Base-by-base conservation (phyloP, 768 basidiomycete genomes). In the Nidularia sp. region DNA sequence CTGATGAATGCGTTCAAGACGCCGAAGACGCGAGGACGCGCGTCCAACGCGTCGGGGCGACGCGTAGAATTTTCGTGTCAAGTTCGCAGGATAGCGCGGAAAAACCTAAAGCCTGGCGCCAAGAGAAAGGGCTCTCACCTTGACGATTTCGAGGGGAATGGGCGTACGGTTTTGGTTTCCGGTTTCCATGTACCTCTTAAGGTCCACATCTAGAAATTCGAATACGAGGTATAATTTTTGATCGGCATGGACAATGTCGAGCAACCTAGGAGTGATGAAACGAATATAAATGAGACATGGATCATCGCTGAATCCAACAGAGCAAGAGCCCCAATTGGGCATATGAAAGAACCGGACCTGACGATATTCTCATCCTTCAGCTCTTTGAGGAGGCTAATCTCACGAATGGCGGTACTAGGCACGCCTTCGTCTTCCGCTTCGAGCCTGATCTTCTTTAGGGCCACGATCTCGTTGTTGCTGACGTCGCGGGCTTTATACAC, bases 351-450 rank as follows among this genome's bases (percentile, higher is more conserved):
- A 25, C 68, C 77, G 60, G 65, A 90, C 97, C 85, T 83, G 65
- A 99, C 97, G 63, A 98, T 92, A 66, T 98, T 92, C 34, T 93
- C 91, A 66, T 98, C 90, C 67, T 90, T 92, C 61, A 99, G 80
- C 66, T 99, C 97, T 70, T 98, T 99, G 60, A 99, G 72, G 55
- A 99, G 71, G 72, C 91, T 93, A 70, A 99, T 99, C 76, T 99
- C 97, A 48, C 97, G 84, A 63, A 99, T 99, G 51, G 96, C 95
- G 3, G 97, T 99, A 57, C 89, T 92, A 6, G 97, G 97, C 18
- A 99, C 97, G 45, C 97, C 97, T 69, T 99, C 97, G 64, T 99
- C 97, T 70, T 98, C 97, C 13, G 94, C 93, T 67, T 98, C 97
- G 29, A 99, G 83, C 39, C 97, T 77, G 66, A 99, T 98, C 80